Evolutionary conservation across 768 basidiomycete genomes (phyloP), one percentile per base, ranked within the genome.

Genomic region (Tulasnella sp.): DNA sequence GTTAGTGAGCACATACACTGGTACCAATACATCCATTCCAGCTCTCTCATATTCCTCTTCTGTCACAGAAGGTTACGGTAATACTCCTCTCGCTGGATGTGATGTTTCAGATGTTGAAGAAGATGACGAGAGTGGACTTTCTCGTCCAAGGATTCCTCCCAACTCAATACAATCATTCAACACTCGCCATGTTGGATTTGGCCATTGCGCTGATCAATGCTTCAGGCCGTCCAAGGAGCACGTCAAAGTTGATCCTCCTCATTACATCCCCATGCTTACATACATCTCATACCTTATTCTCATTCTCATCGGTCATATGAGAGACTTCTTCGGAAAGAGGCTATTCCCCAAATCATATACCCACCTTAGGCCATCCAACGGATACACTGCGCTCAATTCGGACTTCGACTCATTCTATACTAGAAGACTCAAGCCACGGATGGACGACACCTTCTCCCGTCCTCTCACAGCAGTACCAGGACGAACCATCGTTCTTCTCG

Each of bases 351-450:
- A 73, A 10, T 70, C 73, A 31, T 96, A 89, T 63, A 72, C 71
- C 46, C 88, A 95, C 67, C 70, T 99, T 50, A 78, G 87, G 68
- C 82, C 89, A 42, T 70, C 74, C 57, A 72, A 89, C 59, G 92
- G 93, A 51, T 92, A 95, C 61, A 93, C 92, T 1, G 86, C 95
- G 4, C 74, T 98, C 54, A 93, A 90, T 68, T 95, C 91, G 7
- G 95, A 98, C 65, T 98, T 98, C 58, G 93, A 98, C 66, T 98
- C 95, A 5, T 99, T 98, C 70, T 98, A 98, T 72, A 93, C 92
- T 54, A 88, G 93, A 45, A 83, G 92, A 3, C 77, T 98, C 57
- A 98, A 98, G 65, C 72, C 75, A 9, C 88, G 93, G 48, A 81
- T 98, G 68, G 91, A 95, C 60, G 91, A 96, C 62, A 93, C 90